Evolutionary conservation across 2,329 filamentous ascomycete genomes (phyloP).

Genomic region (Rhinocladiella similis): DNA sequence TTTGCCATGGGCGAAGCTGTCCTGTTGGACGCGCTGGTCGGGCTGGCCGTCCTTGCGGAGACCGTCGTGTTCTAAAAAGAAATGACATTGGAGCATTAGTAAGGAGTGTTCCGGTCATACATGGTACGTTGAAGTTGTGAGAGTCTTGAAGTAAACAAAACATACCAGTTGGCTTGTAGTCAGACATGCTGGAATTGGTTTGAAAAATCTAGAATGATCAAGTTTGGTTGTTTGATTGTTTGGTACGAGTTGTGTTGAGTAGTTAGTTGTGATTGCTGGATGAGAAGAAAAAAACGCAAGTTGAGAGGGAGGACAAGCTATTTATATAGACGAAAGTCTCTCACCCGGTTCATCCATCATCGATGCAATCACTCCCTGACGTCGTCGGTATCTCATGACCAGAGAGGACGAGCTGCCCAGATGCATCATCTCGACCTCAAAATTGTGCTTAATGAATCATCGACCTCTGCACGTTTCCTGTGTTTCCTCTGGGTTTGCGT

Average conservation of each 20-base stretch:
- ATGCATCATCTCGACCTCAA: not conserved
- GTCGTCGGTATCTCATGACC: not conserved
- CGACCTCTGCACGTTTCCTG: not conserved
- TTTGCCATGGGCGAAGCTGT: slow-evolving; percentile 27
- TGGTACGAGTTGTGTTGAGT: not conserved
- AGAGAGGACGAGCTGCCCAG: not conserved
- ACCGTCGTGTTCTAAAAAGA: slow-evolving; percentile 24
- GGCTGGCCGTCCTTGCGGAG: slow-evolving; percentile 28
- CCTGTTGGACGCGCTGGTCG: slow-evolving; percentile 21
- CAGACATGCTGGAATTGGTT: slow-evolving; percentile 23
- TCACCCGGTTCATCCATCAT: not conserved
- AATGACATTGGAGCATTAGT: not conserved
- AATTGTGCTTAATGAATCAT: slow-evolving; percentile 3
- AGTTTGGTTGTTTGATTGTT: slow-evolving; percentile 8
- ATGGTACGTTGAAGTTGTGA: too few species aligned
- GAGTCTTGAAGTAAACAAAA: not conserved
- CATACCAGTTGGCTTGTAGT: slow-evolving; percentile 29
- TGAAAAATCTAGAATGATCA: not conserved
- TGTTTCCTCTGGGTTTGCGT: not conserved
- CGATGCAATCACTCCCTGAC: not conserved
- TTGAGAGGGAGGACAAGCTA: not conserved
- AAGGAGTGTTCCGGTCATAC: not conserved
- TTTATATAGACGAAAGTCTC: slow-evolving; percentile 20
- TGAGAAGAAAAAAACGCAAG: slow-evolving; percentile 2
- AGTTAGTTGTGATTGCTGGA: not conserved